Base-by-base conservation (phyloP, 805 yeast genomes). In the Sungouiella thailandica region DNA sequence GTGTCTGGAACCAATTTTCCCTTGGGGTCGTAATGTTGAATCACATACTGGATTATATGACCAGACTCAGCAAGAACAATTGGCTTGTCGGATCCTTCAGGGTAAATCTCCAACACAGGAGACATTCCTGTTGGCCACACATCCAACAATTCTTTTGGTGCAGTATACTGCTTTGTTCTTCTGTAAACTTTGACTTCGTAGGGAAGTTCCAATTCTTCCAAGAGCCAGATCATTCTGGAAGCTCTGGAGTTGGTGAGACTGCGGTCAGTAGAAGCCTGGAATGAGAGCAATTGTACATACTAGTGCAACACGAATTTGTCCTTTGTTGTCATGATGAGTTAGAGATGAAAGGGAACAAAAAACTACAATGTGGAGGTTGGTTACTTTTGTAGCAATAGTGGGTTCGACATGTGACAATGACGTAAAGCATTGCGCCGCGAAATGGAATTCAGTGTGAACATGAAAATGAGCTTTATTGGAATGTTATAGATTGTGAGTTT, bases 31-130 rank as follows among this genome's bases (percentile, higher is more conserved):
- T 68, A 77, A 35, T 74, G 57, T 11, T 52, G 48, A 28, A 78
- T 53, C 26, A 82, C 45, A 46, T 75, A 75, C 35, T 67, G 70
- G 29, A 75, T 49, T 29, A 82, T 79, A 29, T 64, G 65, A 3
- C 83, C 88, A 16, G 79, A 69, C 53, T 82, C 90, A 16, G 78
- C 77, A 24, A 78, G 41, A 31, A 53, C 49, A 11, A 60, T 23
- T 4, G 44, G 44, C 23, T 32, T 25, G 14, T 34, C 14, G 6
- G 28, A n/a, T 17, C 43, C 45, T 7, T 18, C 20, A 18, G 38
- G 41, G 39, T 30, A 36, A 7, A 46, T 36, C 31, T 42, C 39
- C 15, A 46, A 43, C 8, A 62, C 51, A 3, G 70, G 57, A 1
- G 65, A 55, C 43, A 59, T 57, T 3, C 70, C 70, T 20, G 58